These are phyloP conservation scores for Colletotrichum tofieldiae DNA, from an alignment of 2,329 filamentous ascomycete species.

Conservation along the genomic window DNA sequence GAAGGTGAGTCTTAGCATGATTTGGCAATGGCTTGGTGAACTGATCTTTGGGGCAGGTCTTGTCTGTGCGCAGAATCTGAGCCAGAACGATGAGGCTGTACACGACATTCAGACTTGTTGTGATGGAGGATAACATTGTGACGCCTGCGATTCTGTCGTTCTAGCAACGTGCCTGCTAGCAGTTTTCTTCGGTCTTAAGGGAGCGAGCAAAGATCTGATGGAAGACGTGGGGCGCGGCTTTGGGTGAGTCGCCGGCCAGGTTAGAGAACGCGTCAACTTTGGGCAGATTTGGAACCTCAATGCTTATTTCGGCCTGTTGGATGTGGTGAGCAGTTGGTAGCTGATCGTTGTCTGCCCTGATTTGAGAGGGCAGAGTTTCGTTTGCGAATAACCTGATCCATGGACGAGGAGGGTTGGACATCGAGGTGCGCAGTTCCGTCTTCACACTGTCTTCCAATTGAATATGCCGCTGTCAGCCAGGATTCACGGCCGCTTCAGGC, in stretches of 20 bases:
- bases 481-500: neutral
- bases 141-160: neutral
- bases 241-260: neutral
- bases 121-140: neutral
- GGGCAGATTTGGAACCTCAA: neutral
- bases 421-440: neutral
- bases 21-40: neutral
- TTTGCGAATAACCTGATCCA: neutral
- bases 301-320: too few species aligned
- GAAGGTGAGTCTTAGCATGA: neutral
- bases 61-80: neutral
- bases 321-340: neutral
- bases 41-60: neutral
- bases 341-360: neutral
- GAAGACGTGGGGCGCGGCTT: neutral
- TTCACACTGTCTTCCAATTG: neutral
- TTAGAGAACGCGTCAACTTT: neutral
- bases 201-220: neutral
- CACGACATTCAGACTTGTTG: too few species aligned
- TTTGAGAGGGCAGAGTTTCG: neutral
- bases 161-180: neutral
- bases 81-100: neutral
- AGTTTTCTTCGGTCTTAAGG: neutral
- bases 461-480: too few species aligned
- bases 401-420: neutral